phyloP scores from a whole-genome alignment of 2,329 filamentous ascomycete species.

The Rachicladosporium sp. region DNA sequence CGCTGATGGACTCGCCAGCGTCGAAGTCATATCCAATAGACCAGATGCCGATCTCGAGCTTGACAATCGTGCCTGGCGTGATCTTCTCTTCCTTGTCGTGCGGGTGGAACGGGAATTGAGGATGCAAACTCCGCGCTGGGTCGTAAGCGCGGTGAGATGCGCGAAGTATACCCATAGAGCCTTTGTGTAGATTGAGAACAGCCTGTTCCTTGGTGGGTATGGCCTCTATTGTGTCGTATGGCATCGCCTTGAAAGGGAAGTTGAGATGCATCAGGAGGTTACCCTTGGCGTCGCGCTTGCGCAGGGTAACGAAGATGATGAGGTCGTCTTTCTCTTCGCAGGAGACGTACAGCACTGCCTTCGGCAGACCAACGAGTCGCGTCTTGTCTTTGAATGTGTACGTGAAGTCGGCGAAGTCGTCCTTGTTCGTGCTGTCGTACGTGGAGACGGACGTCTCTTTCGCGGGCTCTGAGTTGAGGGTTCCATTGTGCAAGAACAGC shows the following conservation, averaged over 20 bases:
- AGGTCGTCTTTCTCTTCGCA: conserved; percentile 11
- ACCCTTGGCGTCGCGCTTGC: conserved; percentile 10
- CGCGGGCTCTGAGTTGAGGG: conserved; percentile 2
- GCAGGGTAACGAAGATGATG: conserved; percentile 11
- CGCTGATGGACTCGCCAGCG: conserved; percentile 23
- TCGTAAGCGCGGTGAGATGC: conserved; percentile 10
- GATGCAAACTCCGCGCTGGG: conserved; percentile 4
- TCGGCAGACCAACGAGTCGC: conserved; percentile 35
- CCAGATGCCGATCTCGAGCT: conserved; percentile 38
- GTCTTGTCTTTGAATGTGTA: conserved; percentile 29
- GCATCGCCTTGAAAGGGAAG: conserved; percentile 8
- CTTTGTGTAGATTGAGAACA: conserved; percentile 8
- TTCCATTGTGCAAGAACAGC: conserved; percentile 7
- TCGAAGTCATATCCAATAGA: conserved; percentile 35
- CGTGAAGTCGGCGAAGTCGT: conserved; percentile 20
- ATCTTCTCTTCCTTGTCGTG: conserved; percentile 27
- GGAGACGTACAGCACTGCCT: conserved; percentile 34
- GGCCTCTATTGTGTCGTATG: conserved; percentile 29
- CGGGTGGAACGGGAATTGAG: conserved; percentile 10
- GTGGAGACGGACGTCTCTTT: not conserved
- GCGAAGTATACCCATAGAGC: conserved; percentile 8
- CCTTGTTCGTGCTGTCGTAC: conserved; percentile 12
- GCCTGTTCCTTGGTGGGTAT: conserved; percentile 22
- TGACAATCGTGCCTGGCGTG: conserved; percentile 29
- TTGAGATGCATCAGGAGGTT: conserved; percentile 9